phyloP scores from a whole-genome alignment of 1,139 yeast species.

The Starmera stellimalicola region DNA sequence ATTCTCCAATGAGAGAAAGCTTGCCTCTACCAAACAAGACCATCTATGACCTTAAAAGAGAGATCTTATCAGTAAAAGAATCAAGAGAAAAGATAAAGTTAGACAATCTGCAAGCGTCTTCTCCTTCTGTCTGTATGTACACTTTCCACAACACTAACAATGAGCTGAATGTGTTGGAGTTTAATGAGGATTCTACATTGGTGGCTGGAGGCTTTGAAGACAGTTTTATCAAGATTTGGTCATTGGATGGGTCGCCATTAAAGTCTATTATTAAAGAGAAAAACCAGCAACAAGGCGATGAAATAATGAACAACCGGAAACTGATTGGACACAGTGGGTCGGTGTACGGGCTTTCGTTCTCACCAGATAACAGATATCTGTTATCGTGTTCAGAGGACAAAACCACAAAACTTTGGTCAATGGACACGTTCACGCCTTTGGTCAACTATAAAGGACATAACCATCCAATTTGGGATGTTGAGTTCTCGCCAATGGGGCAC shows the following conservation, averaged over 20 bases:
- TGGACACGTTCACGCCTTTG: conserved; percentile 81
- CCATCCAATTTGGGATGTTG: conserved; percentile 96
- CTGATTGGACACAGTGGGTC: conserved; percentile 92
- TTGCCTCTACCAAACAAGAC: conserved; percentile 84
- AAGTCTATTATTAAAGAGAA: conserved; percentile 58
- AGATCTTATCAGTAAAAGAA: conserved; percentile 72
- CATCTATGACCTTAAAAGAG: conserved; percentile 67
- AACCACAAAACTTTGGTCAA: conserved; percentile 88
- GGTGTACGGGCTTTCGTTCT: conserved; percentile 81
- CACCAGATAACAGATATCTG: conserved; percentile 81
- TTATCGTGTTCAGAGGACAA: conserved; percentile 86
- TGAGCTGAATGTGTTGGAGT: conserved; percentile 74
- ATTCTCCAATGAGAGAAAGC: conserved; percentile 64
- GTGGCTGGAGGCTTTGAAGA: conserved; percentile 95
- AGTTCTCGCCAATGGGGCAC: conserved; percentile 91
- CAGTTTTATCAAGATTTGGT: conserved; percentile 84
- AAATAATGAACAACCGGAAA: conserved; percentile 46
- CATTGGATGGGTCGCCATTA: conserved; percentile 81
- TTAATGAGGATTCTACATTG: conserved; percentile 78
- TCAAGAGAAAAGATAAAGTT: conserved; percentile 65
- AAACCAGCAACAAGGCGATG: conserved; percentile 35
- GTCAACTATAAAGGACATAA: conserved; percentile 96
- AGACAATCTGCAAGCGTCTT: conserved; percentile 59
- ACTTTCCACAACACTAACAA: conserved; percentile 94
- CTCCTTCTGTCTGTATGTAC: conserved; percentile 97